Evolutionary conservation across 1,139 yeast genomes (phyloP), one percentile per base, ranked within the genome.

Genomic region (Debaryomycetaceae sp.): DNA sequence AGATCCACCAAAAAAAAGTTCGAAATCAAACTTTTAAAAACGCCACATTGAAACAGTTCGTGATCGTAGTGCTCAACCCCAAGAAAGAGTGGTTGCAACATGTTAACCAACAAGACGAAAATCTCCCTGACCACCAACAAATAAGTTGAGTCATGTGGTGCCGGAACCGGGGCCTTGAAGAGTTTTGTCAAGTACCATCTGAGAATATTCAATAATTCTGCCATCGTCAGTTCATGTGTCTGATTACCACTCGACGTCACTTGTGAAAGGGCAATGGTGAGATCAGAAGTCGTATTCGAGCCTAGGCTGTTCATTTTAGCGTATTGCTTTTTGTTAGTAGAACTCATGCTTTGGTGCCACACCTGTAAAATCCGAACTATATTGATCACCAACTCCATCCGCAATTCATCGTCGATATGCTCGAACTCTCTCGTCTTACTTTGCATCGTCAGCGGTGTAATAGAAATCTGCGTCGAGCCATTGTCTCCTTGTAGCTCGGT

Each of bases 121-220:
- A 58, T 47, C 38, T 68, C 71, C 43, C 66, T 67, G 9, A 67
- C 52, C n/a, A 62, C 52, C 1, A 44, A 38, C 42, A 67, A 54
- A 34, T 55, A 49, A 5, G 48, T 42, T 43, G 58, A 57, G 17
- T 53, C 53, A 1, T 55, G 52, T 9, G 48, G 45, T 4, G 44
- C 42, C 0, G 60, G 49, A 4, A 41, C 31, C 35, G 56, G 60
- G 5, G 62, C 57, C 13, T 13, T 8, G 23, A 34, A 13, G n/a
- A 34, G 8, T 11, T 27, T 27, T 7, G 3, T 27, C 4, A 27
- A 27, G 31, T 27, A 11, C 8, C 11, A 27, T 27, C 11, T 27
- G 31, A 27, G 31, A 11, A 27, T 27, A 7, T 11, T 27, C 8
- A 27, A 11, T 27, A 27, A 27, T 7, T 7, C 8, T 27, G 31